Conservation (phyloP, 169 alveolate genomes). For the Babesia bigemina region DNA sequence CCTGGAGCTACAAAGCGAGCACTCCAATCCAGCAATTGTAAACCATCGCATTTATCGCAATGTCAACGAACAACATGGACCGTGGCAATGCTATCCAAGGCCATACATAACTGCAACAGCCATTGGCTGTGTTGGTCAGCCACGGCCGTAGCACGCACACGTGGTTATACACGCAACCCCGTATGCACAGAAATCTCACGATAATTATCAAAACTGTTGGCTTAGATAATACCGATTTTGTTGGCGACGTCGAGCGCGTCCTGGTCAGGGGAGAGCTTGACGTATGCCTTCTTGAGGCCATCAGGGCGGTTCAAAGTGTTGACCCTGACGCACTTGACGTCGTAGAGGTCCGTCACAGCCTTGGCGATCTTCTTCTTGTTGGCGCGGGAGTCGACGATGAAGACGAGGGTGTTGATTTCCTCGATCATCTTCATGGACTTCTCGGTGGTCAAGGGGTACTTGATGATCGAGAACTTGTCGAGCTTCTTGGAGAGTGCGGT, state of each 20-base stretch:
- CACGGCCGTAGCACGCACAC: no score
- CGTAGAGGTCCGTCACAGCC: constrained; percentile 92
- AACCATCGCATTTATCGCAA: no score
- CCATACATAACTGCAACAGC: no score
- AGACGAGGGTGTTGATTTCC: constrained; percentile 96
- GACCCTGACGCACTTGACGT: constrained; percentile 89
- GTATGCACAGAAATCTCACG: not conserved
- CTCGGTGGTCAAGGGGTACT: constrained; percentile 96
- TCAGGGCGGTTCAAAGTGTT: constrained; percentile 96
- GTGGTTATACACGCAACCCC: no score
- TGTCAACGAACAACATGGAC: no score
- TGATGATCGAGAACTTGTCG: constrained; percentile 90
- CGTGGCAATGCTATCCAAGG: no score
- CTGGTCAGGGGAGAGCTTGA: constrained; percentile 91
- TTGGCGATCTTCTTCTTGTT: constrained; percentile 92
- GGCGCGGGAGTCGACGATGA: constrained; percentile 90
- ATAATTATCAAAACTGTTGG: constrained; percentile 22
- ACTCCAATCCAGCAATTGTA: no score
- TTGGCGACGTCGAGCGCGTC: constrained; percentile 98
- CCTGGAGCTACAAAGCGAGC: no score
- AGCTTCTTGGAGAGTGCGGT: constrained; percentile 80
- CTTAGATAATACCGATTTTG: constrained; percentile 96
- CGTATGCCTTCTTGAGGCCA: constrained; percentile 97
- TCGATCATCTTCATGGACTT: constrained; percentile 97
- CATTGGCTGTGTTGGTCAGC: no score